Evolutionary conservation across 1,284 basidiomycete species (phyloP), one percentile per base, ranked within the genome.

Genomic region (Ceratobasidium sp.): DNA sequence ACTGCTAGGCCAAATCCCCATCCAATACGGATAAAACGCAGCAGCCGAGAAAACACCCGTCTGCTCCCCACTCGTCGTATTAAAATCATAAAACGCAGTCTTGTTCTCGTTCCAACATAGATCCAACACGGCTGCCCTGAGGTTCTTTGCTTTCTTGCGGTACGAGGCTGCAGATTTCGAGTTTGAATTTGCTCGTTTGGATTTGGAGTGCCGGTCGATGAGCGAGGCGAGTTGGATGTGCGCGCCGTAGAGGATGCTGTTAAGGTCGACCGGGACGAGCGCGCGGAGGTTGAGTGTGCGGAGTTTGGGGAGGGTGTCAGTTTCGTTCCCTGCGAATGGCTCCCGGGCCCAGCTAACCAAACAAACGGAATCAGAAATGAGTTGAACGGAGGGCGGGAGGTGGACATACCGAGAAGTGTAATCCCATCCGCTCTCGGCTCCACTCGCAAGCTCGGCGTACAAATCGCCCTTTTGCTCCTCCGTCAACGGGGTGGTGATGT

Each of bases 21-120:
- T 90, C 96, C 96, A 97, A 59, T 92, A 83, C 0, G 96, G 94
- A 81, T 94, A 96, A 81, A 92, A 94, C 0, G 89, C 89, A 1
- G 92, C 93, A 0, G 83, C 85, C 16, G 87, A 88, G 82, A 90
- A 95, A 58, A 93, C 79, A 26, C 79, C 79, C 74, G 88, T 90
- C 71, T 90, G 88, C 9, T 85, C 79, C 73, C 89, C 88, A 2
- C 88, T 85, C 2, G 87, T 89, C 55, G 89, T 81, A 81, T 94
- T 93, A 81, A 90, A 96, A 81, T 95, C 94, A 80, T 96, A 96
- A 83, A 96, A 97, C 3, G 90, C 93, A 32, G 94, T 84, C 84
- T 93, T 94, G 2, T 82, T 81, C 0, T 88, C 76, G 79, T 97
- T 92, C 95, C 95, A 98, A 81, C 89, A 85, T 14, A 98, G 86